Percentiles rank a stretch among this genome's conserved stretches.
phyloP scores from a whole-genome alignment of 208 protist genomes.

The Wallacemonas collosoma region DNA sequence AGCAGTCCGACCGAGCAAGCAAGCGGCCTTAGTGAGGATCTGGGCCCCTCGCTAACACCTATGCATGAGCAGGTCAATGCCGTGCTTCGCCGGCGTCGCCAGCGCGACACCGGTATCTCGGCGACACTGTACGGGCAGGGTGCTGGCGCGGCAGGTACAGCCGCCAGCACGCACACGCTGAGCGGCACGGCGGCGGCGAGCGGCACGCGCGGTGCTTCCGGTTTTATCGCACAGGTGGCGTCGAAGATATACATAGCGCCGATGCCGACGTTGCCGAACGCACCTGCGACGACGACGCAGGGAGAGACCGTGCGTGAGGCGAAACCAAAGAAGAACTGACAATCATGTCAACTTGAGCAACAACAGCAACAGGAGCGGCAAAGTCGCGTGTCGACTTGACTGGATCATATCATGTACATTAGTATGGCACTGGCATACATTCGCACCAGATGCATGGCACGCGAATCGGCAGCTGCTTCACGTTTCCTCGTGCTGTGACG shows the following conservation, averaged over 20 bases:
- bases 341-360: too few species aligned
- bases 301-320: too few species aligned
- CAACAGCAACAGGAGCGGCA: too few species aligned
- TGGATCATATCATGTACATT: too few species aligned
- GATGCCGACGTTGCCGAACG: conserved; percentile 5
- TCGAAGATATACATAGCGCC: conserved; percentile 19
- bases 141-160: background rate
- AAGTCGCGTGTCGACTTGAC: too few species aligned
- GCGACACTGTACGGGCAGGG: background rate
- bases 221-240: conserved; percentile 20
- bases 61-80: conserved; percentile 12
- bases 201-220: background rate
- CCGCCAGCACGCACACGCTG: background rate
- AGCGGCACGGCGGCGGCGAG: background rate
- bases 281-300: background rate
- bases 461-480: too few species aligned
- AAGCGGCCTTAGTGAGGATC: conserved; percentile 8
- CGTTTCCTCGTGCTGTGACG: too few species aligned
- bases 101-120: background rate
- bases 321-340: too few species aligned
- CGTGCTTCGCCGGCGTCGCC: conserved; percentile 5
- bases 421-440: too few species aligned
- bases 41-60: conserved; percentile 11
- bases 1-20: background rate
- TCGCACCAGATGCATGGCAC: too few species aligned